Base-by-base conservation (phyloP, 2,329 filamentous ascomycete species). In the Aspergillus intermedius region DNA sequence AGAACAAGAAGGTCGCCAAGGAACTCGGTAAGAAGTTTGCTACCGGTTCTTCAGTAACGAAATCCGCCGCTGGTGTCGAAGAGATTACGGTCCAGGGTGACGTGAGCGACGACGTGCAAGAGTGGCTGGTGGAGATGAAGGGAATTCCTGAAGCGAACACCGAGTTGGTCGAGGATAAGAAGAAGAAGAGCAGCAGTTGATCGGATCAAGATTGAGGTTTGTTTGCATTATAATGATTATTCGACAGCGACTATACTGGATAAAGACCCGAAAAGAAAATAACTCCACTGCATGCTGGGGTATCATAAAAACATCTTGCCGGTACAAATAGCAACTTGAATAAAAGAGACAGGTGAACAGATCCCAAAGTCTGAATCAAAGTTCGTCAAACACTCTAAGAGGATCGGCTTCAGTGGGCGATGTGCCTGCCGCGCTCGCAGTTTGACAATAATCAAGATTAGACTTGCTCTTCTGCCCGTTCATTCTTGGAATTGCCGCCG, bases 1-100 rank as follows among this genome's bases (percentile, higher is more conserved):
- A 97, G 49, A 79, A 96, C 63, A 98, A 98, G 73, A 97, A 96
- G 75, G 78, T 95, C 6, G 85, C 91, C 50, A 97, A 97, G 77
- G 93, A 97, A 64, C 84, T 97, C 59, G 93, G 93, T 54, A 98
- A 97, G 81, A 97, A 96, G 74, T 97, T 98, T 65, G 93, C 93
- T 25, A 97, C 93, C 8, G 93, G 93, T 0, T 86, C 84, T 13
- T 91, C 86, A 41, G 93, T 98, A 41, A 97, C 91, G 7, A 95
- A 96, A 74, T 81, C 87, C 1, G 80, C 89, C 0, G 84, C 83
- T 48, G 89, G 88, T 19, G 87, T 87, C 15, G 93, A 98, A 72
- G 93, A 97, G 73, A 97, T 98, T 66, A 94, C 95, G 4, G 89
- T 98, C 17, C 93, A 98, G 73, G 93, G 93, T 30, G 93, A 98